Evolutionary conservation across 2,329 filamentous ascomycete genomes (phyloP).

Genomic region (Scolecobasidium constrictum): DNA sequence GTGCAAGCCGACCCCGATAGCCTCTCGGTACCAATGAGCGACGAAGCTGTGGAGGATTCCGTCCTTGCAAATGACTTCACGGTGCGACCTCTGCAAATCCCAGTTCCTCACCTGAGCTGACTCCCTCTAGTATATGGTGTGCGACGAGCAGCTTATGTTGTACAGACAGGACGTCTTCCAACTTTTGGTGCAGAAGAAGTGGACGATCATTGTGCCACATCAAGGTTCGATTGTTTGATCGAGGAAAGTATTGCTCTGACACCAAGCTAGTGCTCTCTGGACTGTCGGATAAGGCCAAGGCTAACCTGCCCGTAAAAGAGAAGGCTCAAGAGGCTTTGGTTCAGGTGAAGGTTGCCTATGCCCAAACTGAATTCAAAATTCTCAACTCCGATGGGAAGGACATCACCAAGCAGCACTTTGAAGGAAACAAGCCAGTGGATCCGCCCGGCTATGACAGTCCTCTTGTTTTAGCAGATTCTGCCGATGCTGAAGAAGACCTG

Average conservation of each 20-base stretch:
- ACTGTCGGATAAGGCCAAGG: not conserved
- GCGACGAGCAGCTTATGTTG: not conserved
- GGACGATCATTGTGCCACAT: constrained; percentile 4
- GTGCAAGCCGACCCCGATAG: too few species aligned
- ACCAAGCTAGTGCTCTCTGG: too few species aligned
- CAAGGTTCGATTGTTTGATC: constrained; percentile 2
- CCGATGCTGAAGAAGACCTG: not conserved
- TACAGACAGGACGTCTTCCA: constrained; percentile 1
- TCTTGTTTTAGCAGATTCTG: not conserved
- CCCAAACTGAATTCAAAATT: not conserved
- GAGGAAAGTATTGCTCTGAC: too few species aligned
- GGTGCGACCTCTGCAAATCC: too few species aligned
- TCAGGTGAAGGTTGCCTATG: not conserved
- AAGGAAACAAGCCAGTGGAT: not conserved
- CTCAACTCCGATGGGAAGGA: constrained; percentile 1
- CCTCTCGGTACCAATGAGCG: too few species aligned
- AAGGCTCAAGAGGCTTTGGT: not conserved
- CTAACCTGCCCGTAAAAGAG: not conserved
- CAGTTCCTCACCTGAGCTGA: too few species aligned
- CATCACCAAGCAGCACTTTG: not conserved
- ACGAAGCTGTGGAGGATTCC: too few species aligned
- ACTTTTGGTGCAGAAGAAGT: not conserved
- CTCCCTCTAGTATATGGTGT: not conserved
- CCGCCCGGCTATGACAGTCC: too few species aligned
- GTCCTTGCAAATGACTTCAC: too few species aligned